Base-by-base conservation (phyloP, 208 protist genomes). In the Trypanosoma lewisi region DNA sequence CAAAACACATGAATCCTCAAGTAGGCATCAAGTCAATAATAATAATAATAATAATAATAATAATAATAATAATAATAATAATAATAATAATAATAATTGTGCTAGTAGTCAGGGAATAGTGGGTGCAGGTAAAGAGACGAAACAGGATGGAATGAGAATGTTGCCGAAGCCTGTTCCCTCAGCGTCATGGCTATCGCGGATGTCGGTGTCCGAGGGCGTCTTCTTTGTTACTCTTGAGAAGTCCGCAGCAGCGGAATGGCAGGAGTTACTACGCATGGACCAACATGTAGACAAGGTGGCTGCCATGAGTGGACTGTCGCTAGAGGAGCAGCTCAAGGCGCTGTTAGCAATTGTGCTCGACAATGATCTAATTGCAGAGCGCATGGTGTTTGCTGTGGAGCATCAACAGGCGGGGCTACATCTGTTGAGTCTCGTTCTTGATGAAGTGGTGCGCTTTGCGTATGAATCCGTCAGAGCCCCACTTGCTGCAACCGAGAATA, bases 321-420 rank as follows among this genome's bases (percentile, higher is more conserved):
- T 65, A 16, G 55, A 67, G 27, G 49, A 66, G 16, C 56, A 51
- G 27, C 2, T 68, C 17, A 61, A n/a, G 39, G 56, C 53, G 2
- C 11, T 64, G 37, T 51, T 62, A 47, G 50, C 64, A 7, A 17
- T 36, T 0, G 45, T 79, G 28, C 57, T 79, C 37, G 50, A 67
- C 36, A 41, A 44, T 2, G 70, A 71, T 17, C 59, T 64, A 23
- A 77, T 95, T 5, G 83, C 81, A 0, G 19, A 60, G 33, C 77
- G 83, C 19, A 92, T 91, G 85, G 33, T 73, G 14, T 91, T 91
- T 51, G 83, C 79, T 14, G 57, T 95, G 28, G 80, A 91, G 17
- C 83, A 92, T 69, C 62, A 73, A n/a, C 34, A 75, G 17, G 68
- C 67, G 3, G 73, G 76, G 5, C 61, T 82, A 23, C 85, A 95